Conservation (phyloP, 768 basidiomycete genomes). For the Boletus edulis region DNA sequence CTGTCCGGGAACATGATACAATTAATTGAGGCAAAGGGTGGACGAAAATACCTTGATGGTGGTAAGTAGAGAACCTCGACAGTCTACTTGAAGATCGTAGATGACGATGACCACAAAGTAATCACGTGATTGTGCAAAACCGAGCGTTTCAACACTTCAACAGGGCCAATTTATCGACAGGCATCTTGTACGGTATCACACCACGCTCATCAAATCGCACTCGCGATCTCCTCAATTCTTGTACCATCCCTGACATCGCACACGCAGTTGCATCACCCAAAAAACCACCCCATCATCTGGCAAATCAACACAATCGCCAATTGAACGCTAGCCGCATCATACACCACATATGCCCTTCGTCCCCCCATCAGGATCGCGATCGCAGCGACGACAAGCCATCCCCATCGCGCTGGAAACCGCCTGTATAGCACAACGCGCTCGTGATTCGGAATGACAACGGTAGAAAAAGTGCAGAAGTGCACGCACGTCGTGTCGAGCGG, state of each 20-base stretch:
- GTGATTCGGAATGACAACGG: background rate
- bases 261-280: background rate
- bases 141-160: too few relatives aligned
- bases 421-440: constrained; percentile 1
- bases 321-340: constrained; percentile 53
- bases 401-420: constrained; percentile 44
- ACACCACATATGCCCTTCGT: constrained; percentile 62
- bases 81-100: background rate
- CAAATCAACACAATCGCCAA: constrained; percentile 11
- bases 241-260: too few relatives aligned
- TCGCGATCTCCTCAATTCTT: too few relatives aligned
- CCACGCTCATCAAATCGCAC: too few relatives aligned
- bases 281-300: constrained; percentile 6
- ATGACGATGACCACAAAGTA: too few relatives aligned
- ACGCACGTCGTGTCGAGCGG: constrained; percentile 43
- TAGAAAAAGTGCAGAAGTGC: background rate
- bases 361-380: constrained; percentile 67
- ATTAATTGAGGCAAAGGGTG: background rate
- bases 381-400: constrained; percentile 46
- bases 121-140: background rate
- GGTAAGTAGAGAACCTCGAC: too few relatives aligned
- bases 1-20: constrained; percentile 1
- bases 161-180: too few relatives aligned
- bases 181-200: too few relatives aligned
- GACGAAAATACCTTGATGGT: too few relatives aligned